phyloP scores from a whole-genome alignment of 1,284 basidiomycete genomes.

The Microbotryomycetes sp. region DNA sequence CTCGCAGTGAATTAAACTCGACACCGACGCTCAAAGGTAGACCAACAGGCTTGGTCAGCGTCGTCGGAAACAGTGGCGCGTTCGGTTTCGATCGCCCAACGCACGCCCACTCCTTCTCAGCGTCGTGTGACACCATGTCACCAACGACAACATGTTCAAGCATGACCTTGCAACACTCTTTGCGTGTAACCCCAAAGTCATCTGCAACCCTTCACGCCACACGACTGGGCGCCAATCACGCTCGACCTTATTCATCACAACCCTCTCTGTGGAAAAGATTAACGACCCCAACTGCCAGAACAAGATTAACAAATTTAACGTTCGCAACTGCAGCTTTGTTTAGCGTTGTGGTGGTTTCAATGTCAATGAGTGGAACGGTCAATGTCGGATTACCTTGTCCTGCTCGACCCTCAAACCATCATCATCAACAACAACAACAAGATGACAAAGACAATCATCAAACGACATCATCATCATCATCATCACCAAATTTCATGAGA shows the following conservation, averaged over 20 bases:
- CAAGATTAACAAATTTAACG: constrained; percentile 19
- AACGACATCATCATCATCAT: too few relatives aligned
- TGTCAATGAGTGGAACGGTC: constrained; percentile 10
- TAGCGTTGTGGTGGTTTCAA: constrained; percentile 17
- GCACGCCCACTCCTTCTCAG: too few relatives aligned
- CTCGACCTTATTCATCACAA: neutral
- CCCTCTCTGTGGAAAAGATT: too few relatives aligned
- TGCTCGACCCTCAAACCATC: neutral
- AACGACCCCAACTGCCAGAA: neutral
- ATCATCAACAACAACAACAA: neutral
- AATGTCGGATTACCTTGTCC: constrained; percentile 3
- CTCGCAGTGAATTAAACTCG: too few relatives aligned
- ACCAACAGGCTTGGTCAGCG: too few relatives aligned
- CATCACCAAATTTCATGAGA: neutral
- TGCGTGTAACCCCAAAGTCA: too few relatives aligned
- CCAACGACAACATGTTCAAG: too few relatives aligned
- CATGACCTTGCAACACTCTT: too few relatives aligned
- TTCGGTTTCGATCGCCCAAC: too few relatives aligned
- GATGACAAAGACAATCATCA: neutral
- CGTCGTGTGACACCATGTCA: too few relatives aligned
- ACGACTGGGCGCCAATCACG: neutral
- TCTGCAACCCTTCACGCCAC: neutral
- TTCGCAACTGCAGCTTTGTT: constrained; percentile 18
- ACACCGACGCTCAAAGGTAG: too few relatives aligned
- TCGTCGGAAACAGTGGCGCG: too few relatives aligned